A percentile compares a stretch with the other conserved stretches of the same genome.
Conservation (phyloP, 805 yeast genomes). For the Teunomyces cretensis region DNA sequence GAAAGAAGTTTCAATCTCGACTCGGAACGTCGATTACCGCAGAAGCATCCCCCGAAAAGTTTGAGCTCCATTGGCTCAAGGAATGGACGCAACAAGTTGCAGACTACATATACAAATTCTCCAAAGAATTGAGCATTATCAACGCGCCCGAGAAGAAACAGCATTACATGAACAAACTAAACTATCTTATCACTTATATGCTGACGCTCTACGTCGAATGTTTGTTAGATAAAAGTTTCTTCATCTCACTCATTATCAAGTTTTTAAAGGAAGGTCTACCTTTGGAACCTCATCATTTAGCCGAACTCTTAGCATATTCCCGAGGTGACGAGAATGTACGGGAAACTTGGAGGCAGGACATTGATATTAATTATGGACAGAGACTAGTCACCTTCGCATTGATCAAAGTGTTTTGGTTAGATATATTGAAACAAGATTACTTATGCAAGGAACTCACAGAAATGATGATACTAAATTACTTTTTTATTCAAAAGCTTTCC, state of each 20-base stretch:
- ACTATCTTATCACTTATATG: conserved; percentile 58
- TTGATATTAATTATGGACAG: conserved; percentile 35
- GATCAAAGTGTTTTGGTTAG: conserved; percentile 70
- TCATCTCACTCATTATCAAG: conserved; percentile 63
- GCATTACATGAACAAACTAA: conserved; percentile 50
- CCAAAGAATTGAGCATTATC: conserved; percentile 37
- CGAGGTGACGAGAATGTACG: conserved; percentile 20
- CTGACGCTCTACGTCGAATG: conserved; percentile 69
- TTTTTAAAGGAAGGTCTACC: conserved; percentile 43
- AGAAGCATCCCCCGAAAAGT: conserved; percentile 18
- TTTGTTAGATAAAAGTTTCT: conserved; percentile 59
- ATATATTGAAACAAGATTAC: conserved; percentile 53
- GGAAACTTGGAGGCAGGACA: conserved; percentile 12
- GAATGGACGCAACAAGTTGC: conserved; percentile 91
- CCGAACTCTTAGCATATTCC: conserved; percentile 20
- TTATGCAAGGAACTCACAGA: conserved; percentile 67
- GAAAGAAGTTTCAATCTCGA: conserved; percentile 29
- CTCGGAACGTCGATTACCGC: background rate
- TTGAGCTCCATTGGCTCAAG: conserved; percentile 66
- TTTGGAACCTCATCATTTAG: conserved; percentile 25
- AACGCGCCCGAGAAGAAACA: conserved; percentile 28
- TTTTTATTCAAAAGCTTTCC: conserved; percentile 15
- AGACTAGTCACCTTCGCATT: conserved; percentile 43
- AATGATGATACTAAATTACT: conserved; percentile 50
- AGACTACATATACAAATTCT: conserved; percentile 53